phyloP scores from a whole-genome alignment of 257 asterid species.

The Fraxinus americana region DNA sequence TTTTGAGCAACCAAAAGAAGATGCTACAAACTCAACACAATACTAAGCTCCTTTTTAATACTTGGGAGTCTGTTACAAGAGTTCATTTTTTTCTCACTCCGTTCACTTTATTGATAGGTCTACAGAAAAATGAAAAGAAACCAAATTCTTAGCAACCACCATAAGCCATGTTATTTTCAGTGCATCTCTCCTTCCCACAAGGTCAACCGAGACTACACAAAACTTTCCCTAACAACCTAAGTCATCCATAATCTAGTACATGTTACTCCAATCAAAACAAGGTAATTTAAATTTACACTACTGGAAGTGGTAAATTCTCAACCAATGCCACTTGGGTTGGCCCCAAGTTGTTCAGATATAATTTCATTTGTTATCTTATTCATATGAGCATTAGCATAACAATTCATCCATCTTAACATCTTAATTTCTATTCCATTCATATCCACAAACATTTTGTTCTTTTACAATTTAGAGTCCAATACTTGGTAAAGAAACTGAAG shows the following conservation, averaged over 20 bases:
- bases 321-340: too few relatives aligned
- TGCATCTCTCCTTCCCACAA: background rate
- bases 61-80: background rate
- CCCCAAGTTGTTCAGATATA: too few relatives aligned
- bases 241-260: background rate
- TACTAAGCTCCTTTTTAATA: background rate
- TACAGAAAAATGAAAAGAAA: background rate
- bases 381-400: too few relatives aligned
- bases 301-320: too few relatives aligned
- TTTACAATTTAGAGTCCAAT: too few relatives aligned
- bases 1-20: background rate
- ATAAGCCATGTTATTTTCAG: background rate
- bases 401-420: too few relatives aligned
- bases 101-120: background rate
- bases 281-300: too few relatives aligned
- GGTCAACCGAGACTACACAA: background rate
- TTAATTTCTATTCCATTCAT: too few relatives aligned
- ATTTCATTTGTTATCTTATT: too few relatives aligned
- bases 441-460: too few relatives aligned
- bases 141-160: background rate
- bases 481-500: too few relatives aligned
- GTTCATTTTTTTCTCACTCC: background rate
- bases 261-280: too few relatives aligned
- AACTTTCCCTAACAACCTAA: background rate
- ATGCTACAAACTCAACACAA: background rate